Base-by-base conservation (phyloP, 139 green algal genomes). In the Spirogloea muscicola region DNA sequence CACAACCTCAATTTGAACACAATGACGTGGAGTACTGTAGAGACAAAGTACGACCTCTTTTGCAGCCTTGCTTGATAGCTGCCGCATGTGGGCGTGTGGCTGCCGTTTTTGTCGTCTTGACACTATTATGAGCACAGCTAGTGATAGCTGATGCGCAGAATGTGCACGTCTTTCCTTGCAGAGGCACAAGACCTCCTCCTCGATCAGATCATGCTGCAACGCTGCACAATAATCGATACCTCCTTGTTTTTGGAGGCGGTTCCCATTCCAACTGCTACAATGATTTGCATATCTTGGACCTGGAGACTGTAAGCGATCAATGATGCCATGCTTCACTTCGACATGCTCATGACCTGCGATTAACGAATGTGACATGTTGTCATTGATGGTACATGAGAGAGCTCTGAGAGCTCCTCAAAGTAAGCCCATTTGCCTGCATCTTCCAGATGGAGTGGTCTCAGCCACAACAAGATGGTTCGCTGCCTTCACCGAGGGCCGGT, bases 211-310 rank as follows among this genome's bases (percentile, higher is more conserved):
- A 95, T 74, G 68, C 79, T 0, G 88, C 88, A 6, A 79, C 77
- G 0, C 36, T 86, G 0, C 85, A 84, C 49, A 62, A 80, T 9
- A 78, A 84, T 44, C 79, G 90, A 4, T 92, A 81, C 61, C 62
- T 85, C n/a, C 31, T 73, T 27, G 65, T 92, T 1, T 91, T 91
- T 72, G 87, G 89, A 21, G 93, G 93, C 31, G 93, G 93, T 70
- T 90, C 84, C 9, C 80, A 95, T 39, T 89, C 90, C 5, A 87
- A 82, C 40, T 97, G 93, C 88, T 95, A 87, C 86, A 87, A 89
- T 38, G 90, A 96, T 82, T 7, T 95, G 49, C 72, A 85, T 37
- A 42, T 91, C 38, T 80, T 97, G 41, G 93, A 98, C 86, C 91
- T 89, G 0, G 52, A 89, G 1, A 89, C 79, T 0, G 58, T 90